Evolutionary conservation across 2,329 filamentous ascomycete species (phyloP).

Genomic region (Camptophora hylomeconis): DNA sequence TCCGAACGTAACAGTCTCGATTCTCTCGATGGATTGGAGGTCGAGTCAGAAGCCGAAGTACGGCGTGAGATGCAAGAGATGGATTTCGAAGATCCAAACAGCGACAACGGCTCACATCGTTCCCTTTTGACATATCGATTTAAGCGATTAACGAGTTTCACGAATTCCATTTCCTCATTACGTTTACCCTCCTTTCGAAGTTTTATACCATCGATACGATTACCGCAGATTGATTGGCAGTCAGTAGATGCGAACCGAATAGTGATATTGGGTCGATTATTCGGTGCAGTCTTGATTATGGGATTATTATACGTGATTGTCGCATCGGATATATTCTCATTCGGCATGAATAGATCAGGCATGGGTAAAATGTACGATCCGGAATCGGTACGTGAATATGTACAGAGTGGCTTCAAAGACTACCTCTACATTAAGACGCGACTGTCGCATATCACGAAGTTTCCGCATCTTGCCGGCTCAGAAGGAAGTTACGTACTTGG

Average conservation of each 20-base stretch:
- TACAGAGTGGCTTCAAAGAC: slow-evolving; percentile 60
- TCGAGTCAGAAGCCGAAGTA: slow-evolving; percentile 48
- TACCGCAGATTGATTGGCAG: slow-evolving; percentile 25
- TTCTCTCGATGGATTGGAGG: slow-evolving; percentile 40
- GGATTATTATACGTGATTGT: slow-evolving; percentile 74
- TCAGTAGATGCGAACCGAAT: slow-evolving; percentile 37
- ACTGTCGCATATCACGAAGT: slow-evolving; percentile 64
- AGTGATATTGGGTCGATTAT: slow-evolving; percentile 58
- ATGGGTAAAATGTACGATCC: slow-evolving; percentile 65
- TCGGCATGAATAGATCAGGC: slow-evolving; percentile 46
- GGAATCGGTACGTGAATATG: slow-evolving; percentile 63
- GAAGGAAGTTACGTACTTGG: slow-evolving; percentile 81
- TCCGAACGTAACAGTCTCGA: slow-evolving; percentile 55
- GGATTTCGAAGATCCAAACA: slow-evolving; percentile 60
- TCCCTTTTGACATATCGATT: slow-evolving; percentile 35
- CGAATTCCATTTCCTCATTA: slow-evolving; percentile 44
- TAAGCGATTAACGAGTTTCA: slow-evolving; percentile 44
- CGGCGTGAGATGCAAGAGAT: slow-evolving; percentile 79
- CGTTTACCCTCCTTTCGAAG: slow-evolving; percentile 35
- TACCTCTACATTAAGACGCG: slow-evolving; percentile 54
- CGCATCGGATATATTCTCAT: slow-evolving; percentile 67
- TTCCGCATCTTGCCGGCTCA: slow-evolving; percentile 86
- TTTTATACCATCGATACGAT: slow-evolving; percentile 25
- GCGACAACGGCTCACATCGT: slow-evolving; percentile 19
- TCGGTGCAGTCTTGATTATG: slow-evolving; percentile 63